Evolutionary conservation across 2,329 filamentous ascomycete species (phyloP).

Genomic region (Monosporascus sp.): DNA sequence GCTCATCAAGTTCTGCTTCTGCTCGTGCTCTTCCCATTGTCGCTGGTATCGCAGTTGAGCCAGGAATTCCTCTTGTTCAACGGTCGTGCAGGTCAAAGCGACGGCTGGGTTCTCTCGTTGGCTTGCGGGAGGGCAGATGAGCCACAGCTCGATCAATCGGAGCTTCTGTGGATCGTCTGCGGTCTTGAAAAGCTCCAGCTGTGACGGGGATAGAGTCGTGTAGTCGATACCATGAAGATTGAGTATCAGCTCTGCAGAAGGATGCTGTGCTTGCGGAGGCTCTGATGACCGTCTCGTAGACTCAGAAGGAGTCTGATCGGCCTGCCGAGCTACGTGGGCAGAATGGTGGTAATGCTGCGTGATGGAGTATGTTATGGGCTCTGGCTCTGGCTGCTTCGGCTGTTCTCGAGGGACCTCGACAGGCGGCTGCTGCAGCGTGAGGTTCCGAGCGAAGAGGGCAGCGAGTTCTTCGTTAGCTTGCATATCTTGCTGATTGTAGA

Average conservation of each 20-base stretch:
- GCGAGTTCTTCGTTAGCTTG: constrained; percentile 77
- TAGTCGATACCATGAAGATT: constrained; percentile 66
- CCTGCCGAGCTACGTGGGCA: constrained; percentile 53
- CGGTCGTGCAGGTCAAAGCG: constrained; percentile 46
- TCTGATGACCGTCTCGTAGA: constrained; percentile 45
- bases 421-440: constrained; percentile 54
- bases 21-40: constrained; percentile 37
- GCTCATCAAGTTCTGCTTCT: constrained; percentile 39
- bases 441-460: constrained; percentile 70
- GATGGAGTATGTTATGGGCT: constrained; percentile 63
- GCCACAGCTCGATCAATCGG: constrained; percentile 79
- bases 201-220: constrained; percentile 62
- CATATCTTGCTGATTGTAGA: constrained; percentile 42
- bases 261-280: constrained; percentile 42
- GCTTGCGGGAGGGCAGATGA: constrained; percentile 66
- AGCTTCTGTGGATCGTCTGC: constrained; percentile 68
- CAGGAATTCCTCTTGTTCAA: constrained; percentile 55
- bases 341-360: constrained; percentile 84
- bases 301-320: constrained; percentile 26
- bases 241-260: constrained; percentile 54
- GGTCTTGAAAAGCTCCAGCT: constrained; percentile 72
- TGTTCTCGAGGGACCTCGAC: constrained; percentile 21
- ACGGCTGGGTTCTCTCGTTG: constrained; percentile 48
- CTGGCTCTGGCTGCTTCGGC: constrained; percentile 25
- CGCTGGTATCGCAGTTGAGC: constrained; percentile 58